phyloP scores from a whole-genome alignment of 2,329 filamentous ascomycete species.

The Talaromyces sp. region DNA sequence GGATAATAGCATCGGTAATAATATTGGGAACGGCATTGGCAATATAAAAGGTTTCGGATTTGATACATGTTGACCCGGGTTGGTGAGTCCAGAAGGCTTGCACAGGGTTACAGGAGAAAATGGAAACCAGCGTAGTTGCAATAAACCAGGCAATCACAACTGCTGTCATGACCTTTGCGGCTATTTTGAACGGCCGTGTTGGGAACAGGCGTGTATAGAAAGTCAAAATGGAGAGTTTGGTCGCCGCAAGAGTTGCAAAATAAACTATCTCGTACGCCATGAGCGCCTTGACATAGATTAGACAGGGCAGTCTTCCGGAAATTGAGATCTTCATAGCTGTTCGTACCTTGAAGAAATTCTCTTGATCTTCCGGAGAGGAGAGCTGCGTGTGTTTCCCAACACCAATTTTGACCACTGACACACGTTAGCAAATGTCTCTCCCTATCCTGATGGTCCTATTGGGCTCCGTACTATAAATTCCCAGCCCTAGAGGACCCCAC shows the following conservation, averaged over 20 bases:
- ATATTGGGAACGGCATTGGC: slow-evolving; percentile 26
- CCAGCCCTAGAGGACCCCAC: not conserved
- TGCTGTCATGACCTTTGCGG: slow-evolving; percentile 15
- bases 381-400: not conserved
- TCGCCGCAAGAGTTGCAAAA: slow-evolving; percentile 16
- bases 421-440: not conserved
- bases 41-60: slow-evolving; percentile 22
- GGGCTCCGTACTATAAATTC: not conserved
- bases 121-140: slow-evolving; percentile 14
- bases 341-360: not conserved
- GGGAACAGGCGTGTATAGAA: slow-evolving; percentile 24
- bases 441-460: not conserved
- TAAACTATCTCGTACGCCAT: slow-evolving; percentile 25
- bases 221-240: slow-evolving; percentile 24
- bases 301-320: not conserved
- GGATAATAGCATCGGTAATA: slow-evolving; percentile 21
- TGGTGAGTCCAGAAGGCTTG: slow-evolving; percentile 21
- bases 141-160: slow-evolving; percentile 20
- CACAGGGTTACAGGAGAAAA: slow-evolving; percentile 20
- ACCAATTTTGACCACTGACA: not conserved
- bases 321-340: not conserved
- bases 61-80: slow-evolving; percentile 20
- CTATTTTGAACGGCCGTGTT: slow-evolving; percentile 15
- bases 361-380: not conserved
- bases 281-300: not conserved